A percentile compares a stretch with the other conserved stretches of the same genome.
These are phyloP conservation scores for Aspergillus versicolor DNA, from an alignment of 2,329 filamentous ascomycete genomes.

Conservation along the genomic window DNA sequence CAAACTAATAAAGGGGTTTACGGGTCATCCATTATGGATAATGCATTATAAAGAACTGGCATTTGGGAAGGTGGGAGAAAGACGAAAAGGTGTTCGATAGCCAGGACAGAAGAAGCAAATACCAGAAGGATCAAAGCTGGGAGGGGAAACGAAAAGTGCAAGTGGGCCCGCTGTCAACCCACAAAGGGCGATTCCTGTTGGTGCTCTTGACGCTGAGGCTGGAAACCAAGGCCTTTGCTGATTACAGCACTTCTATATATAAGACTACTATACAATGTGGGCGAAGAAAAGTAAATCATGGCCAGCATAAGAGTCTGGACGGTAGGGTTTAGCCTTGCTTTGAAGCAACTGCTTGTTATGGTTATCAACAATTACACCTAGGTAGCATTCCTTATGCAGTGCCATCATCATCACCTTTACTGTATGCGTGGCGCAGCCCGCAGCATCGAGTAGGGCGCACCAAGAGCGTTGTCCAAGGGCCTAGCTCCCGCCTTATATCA, in stretches of 20 bases:
- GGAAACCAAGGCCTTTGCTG: background rate
- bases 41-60: background rate
- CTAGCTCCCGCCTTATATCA: slow-evolving; percentile 1
- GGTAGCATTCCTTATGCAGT: background rate
- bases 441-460: background rate
- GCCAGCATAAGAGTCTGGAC: background rate
- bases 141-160: background rate
- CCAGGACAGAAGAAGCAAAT: background rate
- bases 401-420: background rate
- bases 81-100: background rate
- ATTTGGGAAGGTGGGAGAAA: background rate
- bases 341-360: background rate
- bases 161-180: slow-evolving; percentile 1
- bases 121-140: background rate
- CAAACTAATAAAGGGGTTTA: background rate
- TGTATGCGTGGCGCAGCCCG: background rate
- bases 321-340: background rate
- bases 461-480: background rate
- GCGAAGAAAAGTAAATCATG: background rate
- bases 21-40: background rate
- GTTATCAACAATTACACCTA: background rate
- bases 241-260: background rate
- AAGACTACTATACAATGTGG: background rate
- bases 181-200: background rate
- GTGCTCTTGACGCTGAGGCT: slow-evolving; percentile 10